A percentile compares a stretch with the other conserved stretches of the same genome.
Evolutionary conservation across 169 alveolate species (phyloP).

Genomic region (Babesia bovis): DNA sequence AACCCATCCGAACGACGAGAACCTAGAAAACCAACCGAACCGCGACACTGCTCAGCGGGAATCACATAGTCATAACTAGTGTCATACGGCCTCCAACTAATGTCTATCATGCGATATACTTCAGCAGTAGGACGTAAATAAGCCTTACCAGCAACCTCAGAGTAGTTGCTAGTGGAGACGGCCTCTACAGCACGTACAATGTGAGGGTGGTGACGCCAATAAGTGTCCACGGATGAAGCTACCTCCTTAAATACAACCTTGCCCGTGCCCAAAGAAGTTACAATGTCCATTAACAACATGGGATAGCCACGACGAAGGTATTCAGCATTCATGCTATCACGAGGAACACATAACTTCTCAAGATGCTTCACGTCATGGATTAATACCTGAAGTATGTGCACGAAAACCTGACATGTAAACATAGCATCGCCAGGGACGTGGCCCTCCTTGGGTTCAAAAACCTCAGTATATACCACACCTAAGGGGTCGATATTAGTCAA

Average conservation of each 20-base stretch:
- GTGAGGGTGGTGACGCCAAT: constrained; percentile 55
- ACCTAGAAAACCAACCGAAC: constrained; percentile 4
- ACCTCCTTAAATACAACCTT: constrained; percentile 32
- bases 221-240: constrained; percentile 8
- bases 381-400: constrained; percentile 25
- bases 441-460: background rate
- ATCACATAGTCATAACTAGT: background rate
- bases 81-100: constrained; percentile 37
- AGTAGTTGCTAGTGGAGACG: constrained; percentile 46
- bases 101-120: constrained; percentile 40
- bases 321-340: constrained; percentile 17
- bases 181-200: constrained; percentile 29
- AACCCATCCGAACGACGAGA: constrained; percentile 10
- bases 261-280: constrained; percentile 32
- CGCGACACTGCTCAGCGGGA: constrained; percentile 10
- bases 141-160: constrained; percentile 57
- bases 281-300: constrained; percentile 47
- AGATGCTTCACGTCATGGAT: constrained; percentile 41
- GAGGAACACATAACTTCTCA: constrained; percentile 44
- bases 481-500: constrained; percentile 21
- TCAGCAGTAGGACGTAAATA: constrained; percentile 45
- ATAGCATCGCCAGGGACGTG: constrained; percentile 19
- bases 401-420: constrained; percentile 24
- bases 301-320: constrained; percentile 48
- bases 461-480: constrained; percentile 15